phyloP scores from a whole-genome alignment of 1,139 yeast genomes.

The Kodamaea alishanica region DNA sequence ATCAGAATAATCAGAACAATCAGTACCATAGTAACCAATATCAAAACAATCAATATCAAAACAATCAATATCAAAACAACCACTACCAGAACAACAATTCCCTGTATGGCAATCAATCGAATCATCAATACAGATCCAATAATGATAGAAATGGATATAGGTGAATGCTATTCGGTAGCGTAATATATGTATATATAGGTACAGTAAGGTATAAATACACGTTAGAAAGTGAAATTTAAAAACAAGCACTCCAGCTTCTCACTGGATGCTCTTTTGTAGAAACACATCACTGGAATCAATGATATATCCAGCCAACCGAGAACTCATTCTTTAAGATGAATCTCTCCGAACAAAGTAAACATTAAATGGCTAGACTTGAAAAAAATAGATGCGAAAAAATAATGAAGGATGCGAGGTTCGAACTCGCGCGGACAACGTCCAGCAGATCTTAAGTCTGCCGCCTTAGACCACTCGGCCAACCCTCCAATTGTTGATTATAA shows the following conservation, averaged over 20 bases:
- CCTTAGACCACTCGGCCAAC: conserved; percentile 57
- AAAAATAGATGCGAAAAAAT: conserved; percentile 17
- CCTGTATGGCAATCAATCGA: conserved; percentile 5
- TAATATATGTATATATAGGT: no score
- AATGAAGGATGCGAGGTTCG: conserved; percentile 82
- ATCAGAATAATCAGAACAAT: conserved; percentile 1
- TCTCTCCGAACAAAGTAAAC: no score
- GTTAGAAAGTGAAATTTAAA: no score
- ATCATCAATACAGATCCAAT: conserved; percentile 4
- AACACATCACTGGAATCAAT: no score
- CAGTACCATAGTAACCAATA: not conserved
- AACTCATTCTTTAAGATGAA: no score
- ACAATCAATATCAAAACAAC: conserved; percentile 9
- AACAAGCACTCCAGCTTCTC: no score
- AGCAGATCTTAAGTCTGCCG: conserved; percentile 54
- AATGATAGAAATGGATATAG: not conserved
- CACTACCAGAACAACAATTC: conserved; percentile 7
- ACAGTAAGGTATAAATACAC: no score
- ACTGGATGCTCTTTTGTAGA: no score
- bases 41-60: conserved; percentile 8
- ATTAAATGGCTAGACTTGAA: no score
- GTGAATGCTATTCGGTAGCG: not conserved
- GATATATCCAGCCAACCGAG: no score
- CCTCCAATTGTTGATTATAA: conserved; percentile 29
- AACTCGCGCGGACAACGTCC: conserved; percentile 76